These are phyloP conservation scores for Atkinsonella hypoxylon DNA, from an alignment of 2,329 filamentous ascomycete genomes.

Conservation along the genomic window DNA sequence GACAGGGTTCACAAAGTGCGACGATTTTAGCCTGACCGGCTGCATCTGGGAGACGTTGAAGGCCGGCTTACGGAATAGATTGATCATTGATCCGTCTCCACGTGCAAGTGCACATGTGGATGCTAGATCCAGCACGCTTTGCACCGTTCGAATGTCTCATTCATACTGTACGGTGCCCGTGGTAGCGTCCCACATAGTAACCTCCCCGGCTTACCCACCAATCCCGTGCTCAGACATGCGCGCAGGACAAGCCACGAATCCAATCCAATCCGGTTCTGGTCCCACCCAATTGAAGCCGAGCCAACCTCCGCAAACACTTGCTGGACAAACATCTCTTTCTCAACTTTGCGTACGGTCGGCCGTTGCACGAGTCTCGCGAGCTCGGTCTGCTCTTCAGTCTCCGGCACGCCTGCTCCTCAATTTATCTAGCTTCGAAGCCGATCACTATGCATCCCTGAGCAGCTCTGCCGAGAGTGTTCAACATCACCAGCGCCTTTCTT, in stretches of 20 bases:
- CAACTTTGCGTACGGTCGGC: not conserved
- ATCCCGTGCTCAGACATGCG: no score
- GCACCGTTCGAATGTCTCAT: no score
- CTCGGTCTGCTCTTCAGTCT: not conserved
- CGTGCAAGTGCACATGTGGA: no score
- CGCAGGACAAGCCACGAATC: not conserved
- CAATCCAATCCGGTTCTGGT: not conserved
- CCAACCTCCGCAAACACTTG: not conserved
- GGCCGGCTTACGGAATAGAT: no score
- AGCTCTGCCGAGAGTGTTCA: not conserved
- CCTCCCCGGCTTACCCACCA: no score
- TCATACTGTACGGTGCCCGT: no score
- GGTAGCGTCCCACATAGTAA: no score
- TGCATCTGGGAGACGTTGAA: no score
- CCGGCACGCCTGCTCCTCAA: not conserved
- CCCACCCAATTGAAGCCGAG: no score
- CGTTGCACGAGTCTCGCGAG: not conserved
- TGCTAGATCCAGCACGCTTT: no score
- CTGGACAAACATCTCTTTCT: not conserved
- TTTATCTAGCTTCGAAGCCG: not conserved
- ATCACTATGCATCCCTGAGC: slow-evolving; percentile 4
- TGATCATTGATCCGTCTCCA: no score
- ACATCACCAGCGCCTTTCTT: not conserved
- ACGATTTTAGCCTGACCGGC: no score
- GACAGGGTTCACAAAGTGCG: not conserved